Evolutionary conservation across 108 stramenopile genomes (phyloP).

Genomic region (Nitzschia putrida): DNA sequence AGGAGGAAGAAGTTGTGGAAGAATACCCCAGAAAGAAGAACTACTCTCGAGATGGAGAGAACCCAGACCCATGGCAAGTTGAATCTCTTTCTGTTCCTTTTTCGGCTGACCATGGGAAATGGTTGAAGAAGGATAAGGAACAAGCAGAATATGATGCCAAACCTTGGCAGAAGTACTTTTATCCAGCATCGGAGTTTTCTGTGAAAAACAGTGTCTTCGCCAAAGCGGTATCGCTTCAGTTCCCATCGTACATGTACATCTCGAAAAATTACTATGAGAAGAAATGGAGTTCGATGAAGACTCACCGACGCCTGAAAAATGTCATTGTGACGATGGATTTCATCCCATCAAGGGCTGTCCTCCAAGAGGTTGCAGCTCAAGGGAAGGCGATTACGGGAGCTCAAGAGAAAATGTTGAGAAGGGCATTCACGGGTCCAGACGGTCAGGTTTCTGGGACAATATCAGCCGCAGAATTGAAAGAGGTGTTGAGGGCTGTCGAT

Average conservation of each 20-base stretch:
- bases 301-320: slow-evolving; percentile 96
- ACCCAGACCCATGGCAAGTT: slow-evolving; percentile 91
- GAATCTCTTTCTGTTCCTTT: slow-evolving; percentile 70
- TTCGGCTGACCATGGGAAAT: slow-evolving; percentile 31
- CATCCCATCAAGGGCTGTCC: slow-evolving; percentile 60
- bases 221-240: slow-evolving; percentile 67
- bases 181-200: slow-evolving; percentile 90
- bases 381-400: slow-evolving; percentile 78
- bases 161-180: slow-evolving; percentile 88
- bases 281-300: slow-evolving; percentile 87
- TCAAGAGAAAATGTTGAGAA: slow-evolving; percentile 87
- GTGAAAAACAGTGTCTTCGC: slow-evolving; percentile 93
- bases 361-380: slow-evolving; percentile 69
- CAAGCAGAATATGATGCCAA: slow-evolving; percentile 27
- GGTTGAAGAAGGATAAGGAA: slow-evolving; percentile 21
- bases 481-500: slow-evolving; percentile 89
- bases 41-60: slow-evolving; percentile 94
- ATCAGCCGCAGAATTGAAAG: slow-evolving; percentile 84
- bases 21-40: slow-evolving; percentile 94
- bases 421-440: slow-evolving; percentile 89
- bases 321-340: slow-evolving; percentile 96
- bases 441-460: slow-evolving; percentile 80
- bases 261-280: slow-evolving; percentile 96
- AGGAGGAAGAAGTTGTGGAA: slow-evolving; percentile 93
- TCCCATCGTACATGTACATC: slow-evolving; percentile 84